Conservation (phyloP, 202 grass and related monocot species). For the Carex arenaria region DNA sequence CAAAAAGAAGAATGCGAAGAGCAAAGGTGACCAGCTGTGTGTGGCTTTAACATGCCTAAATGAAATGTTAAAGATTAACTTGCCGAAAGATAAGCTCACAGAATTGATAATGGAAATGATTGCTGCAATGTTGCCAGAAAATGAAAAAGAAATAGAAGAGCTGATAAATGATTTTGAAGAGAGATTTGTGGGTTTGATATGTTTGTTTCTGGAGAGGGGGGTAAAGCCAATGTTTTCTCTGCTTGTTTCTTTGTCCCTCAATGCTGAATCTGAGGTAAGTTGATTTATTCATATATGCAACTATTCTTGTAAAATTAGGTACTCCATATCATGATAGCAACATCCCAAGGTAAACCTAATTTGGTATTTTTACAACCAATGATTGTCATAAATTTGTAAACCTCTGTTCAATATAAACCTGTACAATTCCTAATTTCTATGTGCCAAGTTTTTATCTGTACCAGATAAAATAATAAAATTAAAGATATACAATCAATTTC, state of each 20-base stretch:
- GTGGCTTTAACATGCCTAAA: slow-evolving; percentile 57
- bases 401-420: background rate
- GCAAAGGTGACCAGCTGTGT: slow-evolving; percentile 50
- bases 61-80: slow-evolving; percentile 54
- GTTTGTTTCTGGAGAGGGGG: slow-evolving; percentile 26
- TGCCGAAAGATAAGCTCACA: slow-evolving; percentile 31
- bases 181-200: slow-evolving; percentile 14
- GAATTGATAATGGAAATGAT: slow-evolving; percentile 49
- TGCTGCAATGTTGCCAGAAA: slow-evolving; percentile 32
- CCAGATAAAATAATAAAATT: no score
- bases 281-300: slow-evolving; percentile 2
- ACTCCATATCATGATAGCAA: background rate
- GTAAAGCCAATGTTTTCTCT: slow-evolving; percentile 51
- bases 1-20: slow-evolving; percentile 51
- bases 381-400: background rate
- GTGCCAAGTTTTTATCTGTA: no score
- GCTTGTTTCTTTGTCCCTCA: slow-evolving; percentile 49
- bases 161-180: slow-evolving; percentile 24
- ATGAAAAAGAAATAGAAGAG: slow-evolving; percentile 35
- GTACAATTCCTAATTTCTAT: background rate
- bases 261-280: slow-evolving; percentile 76
- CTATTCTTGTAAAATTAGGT: background rate
- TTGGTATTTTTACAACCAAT: background rate
- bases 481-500: no score
- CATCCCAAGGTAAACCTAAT: background rate